Percentiles rank a stretch among this genome's conserved stretches.
These are phyloP conservation scores for Xylaria nigripes DNA, from an alignment of 495 filamentous ascomycete species.

Conservation along the genomic window DNA sequence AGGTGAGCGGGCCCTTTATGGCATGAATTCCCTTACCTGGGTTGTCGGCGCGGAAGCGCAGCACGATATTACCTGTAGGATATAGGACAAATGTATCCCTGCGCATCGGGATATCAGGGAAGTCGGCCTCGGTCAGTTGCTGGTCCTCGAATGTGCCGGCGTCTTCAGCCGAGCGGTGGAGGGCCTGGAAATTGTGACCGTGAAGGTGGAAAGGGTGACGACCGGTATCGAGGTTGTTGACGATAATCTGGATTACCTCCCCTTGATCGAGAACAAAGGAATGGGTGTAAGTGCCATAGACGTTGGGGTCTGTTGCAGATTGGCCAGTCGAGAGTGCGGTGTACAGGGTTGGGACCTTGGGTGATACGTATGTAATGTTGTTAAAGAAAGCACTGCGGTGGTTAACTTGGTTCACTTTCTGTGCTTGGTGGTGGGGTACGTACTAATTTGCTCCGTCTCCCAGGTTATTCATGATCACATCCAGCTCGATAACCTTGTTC, in stretches of 20 bases:
- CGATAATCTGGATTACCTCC: slow-evolving; percentile 64
- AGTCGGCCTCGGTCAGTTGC: slow-evolving; percentile 36
- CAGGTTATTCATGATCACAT: slow-evolving; percentile 64
- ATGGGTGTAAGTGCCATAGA: slow-evolving; percentile 72
- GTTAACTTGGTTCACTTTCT: background rate
- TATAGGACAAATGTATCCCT: slow-evolving; percentile 51
- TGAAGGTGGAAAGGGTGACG: slow-evolving; percentile 84
- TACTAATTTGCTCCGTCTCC: slow-evolving; percentile 69
- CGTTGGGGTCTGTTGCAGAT: slow-evolving; percentile 48
- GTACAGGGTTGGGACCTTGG: slow-evolving; percentile 77
- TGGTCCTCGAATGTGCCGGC: slow-evolving; percentile 38
- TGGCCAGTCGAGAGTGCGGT: slow-evolving; percentile 58
- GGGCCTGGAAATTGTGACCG: slow-evolving; percentile 71
- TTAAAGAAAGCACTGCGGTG: slow-evolving; percentile 65
- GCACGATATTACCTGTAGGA: slow-evolving; percentile 50
- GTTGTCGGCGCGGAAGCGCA: slow-evolving; percentile 62
- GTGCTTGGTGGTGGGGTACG: slow-evolving; percentile 12
- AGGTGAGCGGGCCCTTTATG: slow-evolving; percentile 37
- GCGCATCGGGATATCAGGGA: slow-evolving; percentile 37
- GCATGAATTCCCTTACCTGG: slow-evolving; percentile 53
- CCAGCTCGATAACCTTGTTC: slow-evolving; percentile 52
- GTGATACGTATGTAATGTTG: slow-evolving; percentile 61
- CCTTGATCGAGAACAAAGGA: slow-evolving; percentile 57
- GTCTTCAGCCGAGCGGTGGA: slow-evolving; percentile 37
- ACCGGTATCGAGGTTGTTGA: slow-evolving; percentile 71